A percentile compares a stretch with the other conserved stretches of the same genome.
Conservation (phyloP, 331 rosid genomes). For the Stylosanthes scabra region DNA sequence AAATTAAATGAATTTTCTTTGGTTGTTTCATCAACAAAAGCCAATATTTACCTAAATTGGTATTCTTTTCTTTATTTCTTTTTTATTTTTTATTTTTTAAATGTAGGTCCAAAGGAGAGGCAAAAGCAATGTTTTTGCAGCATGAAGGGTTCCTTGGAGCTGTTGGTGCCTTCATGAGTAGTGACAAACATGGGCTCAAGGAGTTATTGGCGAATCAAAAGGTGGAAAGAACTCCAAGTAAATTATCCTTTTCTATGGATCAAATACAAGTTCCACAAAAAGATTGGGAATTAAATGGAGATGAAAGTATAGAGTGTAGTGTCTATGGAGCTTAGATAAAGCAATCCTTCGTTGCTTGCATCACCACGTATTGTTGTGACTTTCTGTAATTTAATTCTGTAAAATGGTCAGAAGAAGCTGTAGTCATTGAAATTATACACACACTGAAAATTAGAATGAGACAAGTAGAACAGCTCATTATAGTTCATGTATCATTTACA, state of each 20-base stretch:
- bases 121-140: constrained; percentile 88
- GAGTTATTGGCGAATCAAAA: constrained; percentile 55
- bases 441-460: constrained; percentile 19
- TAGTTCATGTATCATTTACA: neutral
- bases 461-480: neutral
- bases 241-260: constrained; percentile 47
- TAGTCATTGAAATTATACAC: constrained; percentile 13
- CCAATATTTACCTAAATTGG: neutral
- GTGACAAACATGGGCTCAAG: constrained; percentile 68
- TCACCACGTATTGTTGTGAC: constrained; percentile 28
- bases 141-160: constrained; percentile 99
- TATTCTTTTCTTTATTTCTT: neutral
- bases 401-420: constrained; percentile 18
- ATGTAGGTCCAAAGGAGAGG: constrained; percentile 97
- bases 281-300: constrained; percentile 61
- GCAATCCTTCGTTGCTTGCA: constrained; percentile 41
- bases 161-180: constrained; percentile 84
- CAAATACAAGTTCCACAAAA: constrained; percentile 41
- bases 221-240: constrained; percentile 48
- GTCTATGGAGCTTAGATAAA: constrained; percentile 57
- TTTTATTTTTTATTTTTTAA: no score
- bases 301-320: constrained; percentile 79
- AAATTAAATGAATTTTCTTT: neutral
- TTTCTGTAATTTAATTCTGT: constrained; percentile 25
- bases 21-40: constrained; percentile 12